Evolutionary conservation across 2,329 filamentous ascomycete genomes (phyloP).

Genomic region (Bipolaris oryzae): DNA sequence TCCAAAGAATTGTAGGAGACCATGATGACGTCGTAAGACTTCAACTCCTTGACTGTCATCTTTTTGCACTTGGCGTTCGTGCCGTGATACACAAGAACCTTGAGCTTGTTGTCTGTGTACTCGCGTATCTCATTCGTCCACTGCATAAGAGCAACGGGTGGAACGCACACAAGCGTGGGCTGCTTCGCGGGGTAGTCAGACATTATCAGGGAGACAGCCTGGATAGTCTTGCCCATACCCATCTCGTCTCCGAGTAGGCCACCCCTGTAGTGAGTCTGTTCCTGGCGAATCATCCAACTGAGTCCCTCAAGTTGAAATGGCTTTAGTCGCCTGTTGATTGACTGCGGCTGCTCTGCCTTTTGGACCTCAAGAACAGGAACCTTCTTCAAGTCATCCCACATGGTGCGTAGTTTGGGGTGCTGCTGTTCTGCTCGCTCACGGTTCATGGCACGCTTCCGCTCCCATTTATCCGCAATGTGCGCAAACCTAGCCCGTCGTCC

Average conservation of each 20-base stretch:
- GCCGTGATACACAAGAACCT: constrained; percentile 88
- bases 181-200: constrained; percentile 86
- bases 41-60: constrained; percentile 74
- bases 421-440: constrained; percentile 72
- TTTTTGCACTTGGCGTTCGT: constrained; percentile 83
- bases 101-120: constrained; percentile 86
- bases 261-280: constrained; percentile 82
- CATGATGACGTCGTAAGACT: constrained; percentile 89
- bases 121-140: constrained; percentile 69
- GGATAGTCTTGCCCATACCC: constrained; percentile 98
- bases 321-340: constrained; percentile 84
- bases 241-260: constrained; percentile 96
- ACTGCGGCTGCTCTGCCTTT: constrained; percentile 72
- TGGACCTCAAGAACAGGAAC: constrained; percentile 69
- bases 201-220: constrained; percentile 97
- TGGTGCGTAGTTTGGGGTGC: constrained; percentile 79
- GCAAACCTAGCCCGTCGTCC: constrained; percentile 34
- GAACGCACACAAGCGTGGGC: constrained; percentile 86
- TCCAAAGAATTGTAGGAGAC: constrained; percentile 94
- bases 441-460: constrained; percentile 57
- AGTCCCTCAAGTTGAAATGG: constrained; percentile 93
- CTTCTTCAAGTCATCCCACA: constrained; percentile 80
- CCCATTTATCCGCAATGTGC: constrained; percentile 48
- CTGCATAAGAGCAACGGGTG: constrained; percentile 93
- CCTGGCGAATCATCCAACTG: constrained; percentile 93